phyloP scores from a whole-genome alignment of 2,329 filamentous ascomycete species.

The Pestalotiopsis sp. region DNA sequence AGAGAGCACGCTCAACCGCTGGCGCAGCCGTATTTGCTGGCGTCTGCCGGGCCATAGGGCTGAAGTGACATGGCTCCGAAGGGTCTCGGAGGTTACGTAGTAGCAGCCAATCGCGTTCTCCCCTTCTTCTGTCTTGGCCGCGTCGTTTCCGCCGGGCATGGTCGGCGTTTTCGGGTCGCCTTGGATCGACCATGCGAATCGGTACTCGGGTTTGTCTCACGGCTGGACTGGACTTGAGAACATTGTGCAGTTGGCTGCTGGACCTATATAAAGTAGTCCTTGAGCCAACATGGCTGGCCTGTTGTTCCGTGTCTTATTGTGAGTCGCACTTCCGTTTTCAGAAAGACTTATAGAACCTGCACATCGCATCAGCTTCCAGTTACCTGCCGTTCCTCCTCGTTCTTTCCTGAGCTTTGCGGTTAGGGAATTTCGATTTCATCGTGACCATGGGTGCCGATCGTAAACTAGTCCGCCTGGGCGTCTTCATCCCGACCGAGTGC shows the following conservation, averaged over 20 bases:
- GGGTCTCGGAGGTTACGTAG: conserved; percentile 23
- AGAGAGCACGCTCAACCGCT: neutral
- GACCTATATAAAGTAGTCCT: neutral
- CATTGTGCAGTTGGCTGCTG: neutral
- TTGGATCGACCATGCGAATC: neutral
- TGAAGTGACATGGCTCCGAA: conserved; percentile 23
- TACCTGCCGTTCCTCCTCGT: neutral
- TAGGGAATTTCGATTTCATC: neutral
- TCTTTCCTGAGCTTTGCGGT: neutral
- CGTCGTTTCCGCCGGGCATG: neutral
- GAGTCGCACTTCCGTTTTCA: neutral
- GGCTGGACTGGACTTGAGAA: neutral
- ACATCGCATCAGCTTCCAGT: neutral
- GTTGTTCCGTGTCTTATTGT: neutral
- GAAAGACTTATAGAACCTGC: neutral
- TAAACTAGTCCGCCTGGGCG: conserved; percentile 45
- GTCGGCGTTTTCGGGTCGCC: neutral
- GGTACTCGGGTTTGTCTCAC: neutral
- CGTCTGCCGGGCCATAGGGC: neutral
- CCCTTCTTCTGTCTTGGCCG: neutral
- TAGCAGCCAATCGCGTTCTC: conserved; percentile 30
- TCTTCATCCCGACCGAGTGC: conserved; percentile 48
- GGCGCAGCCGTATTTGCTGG: neutral
- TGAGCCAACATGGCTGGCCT: neutral
- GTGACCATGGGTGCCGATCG: neutral